Percentiles rank a stretch among this genome's conserved stretches.
Evolutionary conservation across 2,329 filamentous ascomycete species (phyloP).

Genomic region (Trichoderma koningii): DNA sequence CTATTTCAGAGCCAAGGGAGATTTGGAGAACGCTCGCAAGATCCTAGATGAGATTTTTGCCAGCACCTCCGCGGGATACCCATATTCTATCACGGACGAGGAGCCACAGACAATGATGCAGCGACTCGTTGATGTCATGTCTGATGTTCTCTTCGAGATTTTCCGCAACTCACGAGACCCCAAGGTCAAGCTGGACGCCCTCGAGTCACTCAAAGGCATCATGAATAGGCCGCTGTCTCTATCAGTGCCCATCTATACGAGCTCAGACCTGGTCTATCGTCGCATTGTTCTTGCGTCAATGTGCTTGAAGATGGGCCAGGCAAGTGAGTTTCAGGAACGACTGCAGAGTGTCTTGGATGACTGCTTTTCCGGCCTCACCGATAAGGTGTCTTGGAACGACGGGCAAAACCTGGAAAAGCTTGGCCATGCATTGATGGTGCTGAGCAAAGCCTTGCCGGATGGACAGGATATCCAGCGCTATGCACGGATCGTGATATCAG

Average conservation of each 20-base stretch:
- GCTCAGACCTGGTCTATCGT: conserved; percentile 23
- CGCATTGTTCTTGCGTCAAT: conserved; percentile 32
- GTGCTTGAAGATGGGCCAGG: conserved; percentile 34
- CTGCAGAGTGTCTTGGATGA: conserved; percentile 31
- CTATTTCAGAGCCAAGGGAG: conserved; percentile 29
- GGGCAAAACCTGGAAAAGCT: conserved; percentile 29
- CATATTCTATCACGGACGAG: conserved; percentile 32
- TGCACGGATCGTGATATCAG: conserved; percentile 33
- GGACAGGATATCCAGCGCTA: conserved; percentile 28
- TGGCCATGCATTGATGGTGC: conserved; percentile 28
- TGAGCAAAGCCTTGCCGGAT: conserved; percentile 27
- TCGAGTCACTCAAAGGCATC: conserved; percentile 29
- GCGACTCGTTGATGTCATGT: conserved; percentile 28
- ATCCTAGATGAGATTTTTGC: conserved; percentile 33
- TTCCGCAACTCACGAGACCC: conserved; percentile 33
- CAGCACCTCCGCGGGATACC: conserved; percentile 30
- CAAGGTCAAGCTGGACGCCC: conserved; percentile 29
- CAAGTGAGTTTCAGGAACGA: conserved; percentile 31
- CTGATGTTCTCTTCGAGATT: conserved; percentile 31
- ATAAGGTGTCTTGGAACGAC: conserved; percentile 36
- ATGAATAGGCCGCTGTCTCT: conserved; percentile 30
- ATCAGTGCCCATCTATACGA: conserved; percentile 30
- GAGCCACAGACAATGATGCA: conserved; percentile 27
- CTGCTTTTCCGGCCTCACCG: conserved; percentile 31
- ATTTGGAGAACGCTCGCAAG: conserved; percentile 28